phyloP scores from a whole-genome alignment of 1,139 yeast genomes.

The Debaryomycetaceae sp. region DNA sequence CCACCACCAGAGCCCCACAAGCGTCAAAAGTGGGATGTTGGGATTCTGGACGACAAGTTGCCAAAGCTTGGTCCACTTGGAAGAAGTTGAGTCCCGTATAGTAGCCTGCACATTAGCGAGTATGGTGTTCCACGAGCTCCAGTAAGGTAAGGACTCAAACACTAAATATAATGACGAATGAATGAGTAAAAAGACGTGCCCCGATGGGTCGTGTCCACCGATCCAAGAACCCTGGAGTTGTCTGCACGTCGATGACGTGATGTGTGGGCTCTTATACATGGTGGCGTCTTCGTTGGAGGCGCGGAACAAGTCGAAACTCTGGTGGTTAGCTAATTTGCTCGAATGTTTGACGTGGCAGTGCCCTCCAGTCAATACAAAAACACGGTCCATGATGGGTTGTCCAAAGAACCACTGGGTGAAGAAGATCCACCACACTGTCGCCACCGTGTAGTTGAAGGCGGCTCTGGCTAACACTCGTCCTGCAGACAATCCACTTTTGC shows the following conservation, averaged over 20 bases:
- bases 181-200: constrained; percentile 80
- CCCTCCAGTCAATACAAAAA: constrained; percentile 83
- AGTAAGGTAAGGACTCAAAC: constrained; percentile 54
- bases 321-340: no score
- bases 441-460: constrained; percentile 36
- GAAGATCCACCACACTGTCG: constrained; percentile 78
- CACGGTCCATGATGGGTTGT: constrained; percentile 81
- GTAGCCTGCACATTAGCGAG: constrained; percentile 5
- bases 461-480: constrained; percentile 18
- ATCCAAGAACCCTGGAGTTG: constrained; percentile 66
- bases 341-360: no score
- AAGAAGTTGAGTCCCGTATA: neutral
- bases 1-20: constrained; percentile 72
- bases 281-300: neutral
- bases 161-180: constrained; percentile 68
- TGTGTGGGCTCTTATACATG: constrained; percentile 16
- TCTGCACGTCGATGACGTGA: constrained; percentile 55
- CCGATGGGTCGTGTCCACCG: constrained; percentile 97
- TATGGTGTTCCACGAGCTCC: constrained; percentile 21
- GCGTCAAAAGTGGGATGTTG: constrained; percentile 32
- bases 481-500: neutral
- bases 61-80: constrained; percentile 8
- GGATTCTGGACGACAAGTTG: constrained; percentile 32
- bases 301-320: no score
- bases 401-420: constrained; percentile 90